A percentile compares a stretch with the other conserved stretches of the same genome.
These are phyloP conservation scores for Arthrobotrys conoides DNA, from an alignment of 2,329 filamentous ascomycete species.

Conservation along the genomic window DNA sequence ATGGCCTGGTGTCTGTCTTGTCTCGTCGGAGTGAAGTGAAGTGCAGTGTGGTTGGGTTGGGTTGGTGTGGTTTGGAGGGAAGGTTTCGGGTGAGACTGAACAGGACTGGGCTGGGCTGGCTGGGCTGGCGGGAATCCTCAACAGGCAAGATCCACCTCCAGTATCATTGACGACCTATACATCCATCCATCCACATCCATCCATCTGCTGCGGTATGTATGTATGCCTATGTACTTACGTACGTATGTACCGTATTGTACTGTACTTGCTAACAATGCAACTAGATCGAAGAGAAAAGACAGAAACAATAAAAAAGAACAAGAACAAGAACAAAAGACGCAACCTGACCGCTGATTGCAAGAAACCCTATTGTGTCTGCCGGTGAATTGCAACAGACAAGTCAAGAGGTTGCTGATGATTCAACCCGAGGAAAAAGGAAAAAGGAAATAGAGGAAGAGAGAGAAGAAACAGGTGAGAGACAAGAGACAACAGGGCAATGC, in stretches of 20 bases:
- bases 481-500: constrained; percentile 62
- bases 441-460: constrained; percentile 45
- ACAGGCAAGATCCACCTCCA: constrained; percentile 55
- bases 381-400: constrained; percentile 21
- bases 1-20: not conserved
- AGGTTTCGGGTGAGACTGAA: constrained; percentile 50
- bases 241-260: no score
- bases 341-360: not conserved
- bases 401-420: constrained; percentile 38
- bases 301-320: not conserved
- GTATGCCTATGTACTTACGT: no score
- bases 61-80: constrained; percentile 47
- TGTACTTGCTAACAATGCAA: not conserved
- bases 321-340: not conserved
- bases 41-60: constrained; percentile 40
- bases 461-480: constrained; percentile 54
- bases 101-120: constrained; percentile 4
- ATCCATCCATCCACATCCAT: not conserved
- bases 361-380: constrained; percentile 29
- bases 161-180: not conserved
- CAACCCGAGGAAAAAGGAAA: constrained; percentile 51
- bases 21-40: constrained; percentile 5
- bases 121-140: constrained; percentile 41
- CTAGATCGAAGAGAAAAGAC: not conserved
- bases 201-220: no score